Conservation (phyloP, 2,329 filamentous ascomycete genomes). For the Xylariaceae sp. region DNA sequence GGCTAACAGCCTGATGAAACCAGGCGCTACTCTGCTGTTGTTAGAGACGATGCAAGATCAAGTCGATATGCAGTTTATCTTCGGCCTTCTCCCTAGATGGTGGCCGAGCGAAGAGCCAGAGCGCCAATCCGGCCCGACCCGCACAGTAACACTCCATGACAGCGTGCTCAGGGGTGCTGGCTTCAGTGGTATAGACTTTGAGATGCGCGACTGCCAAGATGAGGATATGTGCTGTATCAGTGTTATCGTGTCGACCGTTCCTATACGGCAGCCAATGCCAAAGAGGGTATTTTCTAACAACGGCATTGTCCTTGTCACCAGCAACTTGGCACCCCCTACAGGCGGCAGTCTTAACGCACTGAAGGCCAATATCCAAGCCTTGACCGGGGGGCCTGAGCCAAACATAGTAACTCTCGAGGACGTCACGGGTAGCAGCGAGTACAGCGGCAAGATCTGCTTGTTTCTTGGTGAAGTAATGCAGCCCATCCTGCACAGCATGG, state of each 20-base stretch:
- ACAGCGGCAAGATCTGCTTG: constrained; percentile 5
- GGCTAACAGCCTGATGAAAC: constrained; percentile 22
- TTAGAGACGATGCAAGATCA: constrained; percentile 21
- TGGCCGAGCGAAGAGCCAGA: constrained; percentile 17
- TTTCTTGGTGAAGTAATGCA: constrained; percentile 1
- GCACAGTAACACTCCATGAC: constrained; percentile 9
- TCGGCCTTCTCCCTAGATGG: constrained; percentile 22
- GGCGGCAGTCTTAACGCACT: too few relatives aligned
- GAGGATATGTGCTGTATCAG: constrained; percentile 6
- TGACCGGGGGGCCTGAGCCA: too few relatives aligned
- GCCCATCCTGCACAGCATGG: background rate
- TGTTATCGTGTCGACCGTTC: constrained; percentile 7
- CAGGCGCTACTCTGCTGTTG: constrained; percentile 26
- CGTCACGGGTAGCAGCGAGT: background rate
- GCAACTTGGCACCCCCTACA: too few relatives aligned
- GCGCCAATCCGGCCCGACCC: constrained; percentile 2
- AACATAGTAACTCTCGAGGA: background rate
- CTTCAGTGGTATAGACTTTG: constrained; percentile 15
- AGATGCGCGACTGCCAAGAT: constrained; percentile 6
- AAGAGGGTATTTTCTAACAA: too few relatives aligned
- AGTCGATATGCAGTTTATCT: constrained; percentile 9
- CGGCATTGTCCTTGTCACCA: too few relatives aligned
- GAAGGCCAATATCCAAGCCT: too few relatives aligned
- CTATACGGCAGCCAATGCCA: too few relatives aligned
- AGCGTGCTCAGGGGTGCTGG: constrained; percentile 4